Base-by-base conservation (phyloP, 495 filamentous ascomycete species). In the Parmelia sp. region DNA sequence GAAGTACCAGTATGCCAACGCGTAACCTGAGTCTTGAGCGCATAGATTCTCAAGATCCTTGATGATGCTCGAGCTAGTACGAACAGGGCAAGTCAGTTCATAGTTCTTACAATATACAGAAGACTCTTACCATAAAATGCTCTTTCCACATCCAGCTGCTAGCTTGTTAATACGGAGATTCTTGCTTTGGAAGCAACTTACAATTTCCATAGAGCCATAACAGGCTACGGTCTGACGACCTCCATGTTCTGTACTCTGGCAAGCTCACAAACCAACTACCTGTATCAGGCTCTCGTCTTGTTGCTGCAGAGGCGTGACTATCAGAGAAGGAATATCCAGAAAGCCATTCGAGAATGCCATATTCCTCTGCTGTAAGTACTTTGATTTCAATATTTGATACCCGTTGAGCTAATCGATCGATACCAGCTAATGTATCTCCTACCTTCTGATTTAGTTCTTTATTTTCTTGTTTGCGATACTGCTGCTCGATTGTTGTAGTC, bases 161-260 rank as follows among this genome's bases (percentile, higher is more conserved):
- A 40, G 4, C 14, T 3, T 44, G 5, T 21, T 4, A 44, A 19
- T 21, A 21, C 0, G 21, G 3, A 15, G 1, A 15, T 1, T 3
- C 4, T 44, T 44, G 40, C 17, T 19, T 44, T 19, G 9, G 40
- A 8, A 1, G 14, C 4, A 14, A 74, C 59, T 65, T 39, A 67
- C 65, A 62, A 8, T 35, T 53, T 36, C 65, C 65, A 55, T 64
- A 55, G 1, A 67, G 56, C 65, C 65, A 67, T 45, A 63, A 44
- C 21, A 64, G 33, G 35, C 65, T 67, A 12, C n/a, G 10, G 7
- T 44, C 42, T 19, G 44, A 60, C 29, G 25, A 35, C 12, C 56
- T 58, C 61, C 65, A 67, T 10, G 19, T 10, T 17, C 14, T 25
- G 35, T 60, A 64, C 11, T 10, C 19, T 1, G 19, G 40, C 0